A percentile compares a stretch with the other conserved stretches of the same genome.
Evolutionary conservation across 768 basidiomycete species (phyloP).

Genomic region (Phallus indusiatus): DNA sequence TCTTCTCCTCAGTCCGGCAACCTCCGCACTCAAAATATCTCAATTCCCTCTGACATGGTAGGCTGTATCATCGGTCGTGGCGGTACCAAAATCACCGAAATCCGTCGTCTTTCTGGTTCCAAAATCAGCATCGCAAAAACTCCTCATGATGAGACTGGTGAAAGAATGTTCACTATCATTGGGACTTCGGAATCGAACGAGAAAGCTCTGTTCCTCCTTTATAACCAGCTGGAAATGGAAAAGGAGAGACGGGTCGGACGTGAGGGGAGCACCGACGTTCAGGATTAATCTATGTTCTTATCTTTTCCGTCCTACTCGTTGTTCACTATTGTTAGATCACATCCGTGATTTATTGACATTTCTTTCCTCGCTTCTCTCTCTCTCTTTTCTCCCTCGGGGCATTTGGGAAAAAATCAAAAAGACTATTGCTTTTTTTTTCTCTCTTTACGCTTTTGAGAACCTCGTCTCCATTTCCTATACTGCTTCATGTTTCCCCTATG

Average conservation of each 20-base stretch:
- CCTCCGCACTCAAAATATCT: constrained; percentile 96
- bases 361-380: neutral
- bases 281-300: constrained; percentile 1
- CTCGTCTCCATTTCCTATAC: neutral
- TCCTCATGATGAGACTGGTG: constrained; percentile 98
- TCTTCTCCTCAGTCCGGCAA: constrained; percentile 43
- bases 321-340: constrained; percentile 2
- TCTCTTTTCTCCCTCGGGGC: neutral
- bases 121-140: constrained; percentile 98
- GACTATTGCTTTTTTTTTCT: neutral
- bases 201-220: constrained; percentile 93
- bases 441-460: neutral
- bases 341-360: constrained; percentile 3
- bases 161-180: constrained; percentile 98
- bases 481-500: neutral
- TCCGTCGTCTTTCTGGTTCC: constrained; percentile 93
- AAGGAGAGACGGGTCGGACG: constrained; percentile 88
- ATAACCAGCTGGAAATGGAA: constrained; percentile 94
- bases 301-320: neutral
- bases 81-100: constrained; percentile 98
- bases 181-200: constrained; percentile 96
- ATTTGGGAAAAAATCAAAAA: neutral
- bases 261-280: constrained; percentile 27
- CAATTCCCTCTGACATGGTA: constrained; percentile 99
- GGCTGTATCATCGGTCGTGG: constrained; percentile 93